Evolutionary conservation across 192 early-diverging fungal species (phyloP), one percentile per base, ranked within the genome.

Genomic region (Backusella liffmaniae): DNA sequence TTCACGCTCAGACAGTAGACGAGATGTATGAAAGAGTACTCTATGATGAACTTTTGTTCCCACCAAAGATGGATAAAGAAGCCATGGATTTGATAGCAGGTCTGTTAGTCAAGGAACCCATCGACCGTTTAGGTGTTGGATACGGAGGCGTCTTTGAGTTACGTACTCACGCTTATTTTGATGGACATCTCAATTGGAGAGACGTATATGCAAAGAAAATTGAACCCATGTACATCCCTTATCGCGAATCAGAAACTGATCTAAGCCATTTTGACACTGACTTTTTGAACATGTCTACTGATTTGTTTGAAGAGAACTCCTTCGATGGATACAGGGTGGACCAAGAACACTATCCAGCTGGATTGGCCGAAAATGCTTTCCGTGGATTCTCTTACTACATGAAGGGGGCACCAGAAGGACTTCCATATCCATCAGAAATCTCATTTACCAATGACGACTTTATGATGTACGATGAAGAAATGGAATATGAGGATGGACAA

Each of bases 101-200:
- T 5, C 76, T 91, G 6, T 73, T 91, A 16, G 79, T 85, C 72
- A 80, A 85, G 35, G 82, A 88, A 34, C 95, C 96, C 2, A 53
- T 66, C 0, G 67, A 77, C n/a, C 86, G 96, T 9, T 80, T 97
- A 4, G 95, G 95, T 21, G 76, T 78, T 16, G 88, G 91, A 4
- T 67, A 73, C 23, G 66, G 62, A 15, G 94, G 94, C 35, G 84
- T 84, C 0, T 79, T 79, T 3, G 88, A 93, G 8, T 90, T 97
- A 62, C 94, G 93, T 72, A 41, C 71, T 15, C 95, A 96, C 77
- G 85, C 88, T 0, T 96, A 91, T 72, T 97, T 97, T 78, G 76
- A 78, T 32, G 26, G 26, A 1, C 78, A 76, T 21, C 84, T 95
- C 26, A 85, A 93, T 74, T 97, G 94, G 94, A 88, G 93, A 21